A percentile compares a stretch with the other conserved stretches of the same genome.
phyloP scores from a whole-genome alignment of 1,284 basidiomycete genomes.

The Ustilago xerochloae region DNA sequence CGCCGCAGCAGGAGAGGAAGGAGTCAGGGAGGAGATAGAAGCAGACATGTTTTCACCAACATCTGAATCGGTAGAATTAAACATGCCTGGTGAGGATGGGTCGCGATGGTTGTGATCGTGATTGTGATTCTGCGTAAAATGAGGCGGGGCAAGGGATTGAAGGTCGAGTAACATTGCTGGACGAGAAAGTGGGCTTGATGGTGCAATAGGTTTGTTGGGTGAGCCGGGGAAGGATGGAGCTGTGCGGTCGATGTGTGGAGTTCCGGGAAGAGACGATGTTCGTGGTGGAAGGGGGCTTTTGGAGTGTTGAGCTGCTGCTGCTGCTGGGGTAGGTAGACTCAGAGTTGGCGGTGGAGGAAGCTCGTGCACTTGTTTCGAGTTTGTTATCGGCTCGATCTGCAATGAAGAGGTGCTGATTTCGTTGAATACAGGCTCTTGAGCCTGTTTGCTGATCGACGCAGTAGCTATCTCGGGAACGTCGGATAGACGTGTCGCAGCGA shows the following conservation, averaged over 20 bases:
- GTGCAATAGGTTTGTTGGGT: conserved; percentile 33
- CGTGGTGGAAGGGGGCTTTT: conserved; percentile 30
- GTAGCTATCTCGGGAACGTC: conserved; percentile 11
- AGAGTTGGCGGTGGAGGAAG: neutral
- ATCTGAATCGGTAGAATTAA: conserved; percentile 33
- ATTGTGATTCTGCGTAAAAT: neutral
- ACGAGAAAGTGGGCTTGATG: conserved; percentile 24
- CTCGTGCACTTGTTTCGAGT: too few relatives aligned
- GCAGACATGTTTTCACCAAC: conserved; percentile 28
- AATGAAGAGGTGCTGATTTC: neutral
- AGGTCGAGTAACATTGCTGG: conserved; percentile 32
- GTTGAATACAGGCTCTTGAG: neutral
- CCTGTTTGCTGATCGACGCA: neutral
- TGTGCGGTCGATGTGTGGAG: conserved; percentile 15
- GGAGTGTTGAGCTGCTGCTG: conserved; percentile 8
- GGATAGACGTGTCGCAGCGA: conserved; percentile 5
- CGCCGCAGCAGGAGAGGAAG: conserved; percentile 20
- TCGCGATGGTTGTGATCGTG: conserved; percentile 1
- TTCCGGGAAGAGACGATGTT: conserved; percentile 35
- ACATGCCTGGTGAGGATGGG: conserved; percentile 34
- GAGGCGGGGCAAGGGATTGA: conserved; percentile 23
- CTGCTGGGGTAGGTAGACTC: too few relatives aligned
- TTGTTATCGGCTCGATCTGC: too few relatives aligned
- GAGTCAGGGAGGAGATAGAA: conserved; percentile 27
- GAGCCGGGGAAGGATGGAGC: conserved; percentile 27